A percentile compares a stretch with the other conserved stretches of the same genome.
phyloP scores from a whole-genome alignment of 768 basidiomycete species.

The Calocybe cyanea region DNA sequence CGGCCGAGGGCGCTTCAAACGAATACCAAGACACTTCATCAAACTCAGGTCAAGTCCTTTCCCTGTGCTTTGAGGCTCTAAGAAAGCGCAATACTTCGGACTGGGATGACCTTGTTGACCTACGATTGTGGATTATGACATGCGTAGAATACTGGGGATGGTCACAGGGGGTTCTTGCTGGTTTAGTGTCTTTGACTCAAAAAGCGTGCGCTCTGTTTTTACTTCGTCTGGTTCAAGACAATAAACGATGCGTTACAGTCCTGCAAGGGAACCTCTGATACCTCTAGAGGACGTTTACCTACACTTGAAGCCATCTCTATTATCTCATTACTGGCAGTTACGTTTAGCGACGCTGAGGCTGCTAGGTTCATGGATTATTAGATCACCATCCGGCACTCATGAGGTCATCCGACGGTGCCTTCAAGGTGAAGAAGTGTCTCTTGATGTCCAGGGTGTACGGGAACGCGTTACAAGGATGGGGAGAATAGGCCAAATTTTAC shows the following conservation, averaged over 20 bases:
- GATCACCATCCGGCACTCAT: conserved; percentile 35
- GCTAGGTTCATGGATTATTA: conserved; percentile 49
- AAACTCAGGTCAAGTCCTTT: conserved; percentile 53
- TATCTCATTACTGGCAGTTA: conserved; percentile 69
- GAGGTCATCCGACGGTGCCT: conserved; percentile 66
- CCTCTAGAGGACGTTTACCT: conserved; percentile 50
- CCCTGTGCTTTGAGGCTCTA: conserved; percentile 55
- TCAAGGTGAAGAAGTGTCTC: conserved; percentile 74
- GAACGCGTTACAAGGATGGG: conserved; percentile 81
- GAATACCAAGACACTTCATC: conserved; percentile 23
- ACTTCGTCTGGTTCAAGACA: not conserved
- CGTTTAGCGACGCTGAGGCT: conserved; percentile 65
- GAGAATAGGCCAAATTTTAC: conserved; percentile 60
- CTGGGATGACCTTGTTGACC: conserved; percentile 46
- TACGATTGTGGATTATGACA: conserved; percentile 44
- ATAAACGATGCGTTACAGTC: conserved; percentile 14
- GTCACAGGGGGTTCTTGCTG: conserved; percentile 53
- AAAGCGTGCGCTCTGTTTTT: conserved; percentile 36
- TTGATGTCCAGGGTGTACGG: conserved; percentile 77
- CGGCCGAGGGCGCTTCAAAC: conserved; percentile 19
- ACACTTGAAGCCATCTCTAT: conserved; percentile 47
- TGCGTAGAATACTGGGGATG: conserved; percentile 52
- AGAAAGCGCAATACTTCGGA: conserved; percentile 36
- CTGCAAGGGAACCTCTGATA: conserved; percentile 21
- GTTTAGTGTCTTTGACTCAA: conserved; percentile 44